These are phyloP conservation scores for Suhomyces vadensis DNA, from an alignment of 805 yeast genomes.

Conservation along the genomic window DNA sequence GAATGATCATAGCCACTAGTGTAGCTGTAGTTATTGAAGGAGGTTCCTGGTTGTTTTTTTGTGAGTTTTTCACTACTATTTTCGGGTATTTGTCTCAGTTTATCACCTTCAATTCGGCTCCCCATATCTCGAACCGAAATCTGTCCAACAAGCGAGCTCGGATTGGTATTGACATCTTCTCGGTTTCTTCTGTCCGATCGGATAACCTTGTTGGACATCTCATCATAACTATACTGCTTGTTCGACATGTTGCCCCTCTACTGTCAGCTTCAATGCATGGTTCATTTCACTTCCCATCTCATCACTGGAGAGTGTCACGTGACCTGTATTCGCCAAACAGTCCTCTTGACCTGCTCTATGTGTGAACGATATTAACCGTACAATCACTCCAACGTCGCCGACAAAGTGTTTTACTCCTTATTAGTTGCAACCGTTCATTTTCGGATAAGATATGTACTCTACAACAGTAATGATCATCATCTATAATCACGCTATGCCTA, in stretches of 20 bases:
- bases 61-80: too few species aligned
- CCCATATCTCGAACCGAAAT: constrained; percentile 76
- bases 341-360: too few species aligned
- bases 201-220: constrained; percentile 77
- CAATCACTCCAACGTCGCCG: too few species aligned
- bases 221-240: constrained; percentile 57
- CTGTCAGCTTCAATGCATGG: background rate
- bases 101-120: constrained; percentile 30
- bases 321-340: too few species aligned
- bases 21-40: constrained; percentile 13
- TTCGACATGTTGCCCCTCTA: constrained; percentile 7
- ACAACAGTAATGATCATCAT: background rate
- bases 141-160: constrained; percentile 71
- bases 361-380: too few species aligned
- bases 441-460: background rate
- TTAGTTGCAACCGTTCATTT: too few species aligned
- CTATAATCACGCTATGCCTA: constrained; percentile 19
- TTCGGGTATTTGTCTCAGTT: too few species aligned
- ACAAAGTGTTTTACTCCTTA: too few species aligned
- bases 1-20: constrained; percentile 43
- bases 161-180: constrained; percentile 56
- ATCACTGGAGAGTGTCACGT: background rate
- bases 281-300: background rate
- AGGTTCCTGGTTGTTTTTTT: constrained; percentile 11
- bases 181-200: constrained; percentile 34